phyloP scores from a whole-genome alignment of 2,329 filamentous ascomycete species.

The Didymella segeticola region DNA sequence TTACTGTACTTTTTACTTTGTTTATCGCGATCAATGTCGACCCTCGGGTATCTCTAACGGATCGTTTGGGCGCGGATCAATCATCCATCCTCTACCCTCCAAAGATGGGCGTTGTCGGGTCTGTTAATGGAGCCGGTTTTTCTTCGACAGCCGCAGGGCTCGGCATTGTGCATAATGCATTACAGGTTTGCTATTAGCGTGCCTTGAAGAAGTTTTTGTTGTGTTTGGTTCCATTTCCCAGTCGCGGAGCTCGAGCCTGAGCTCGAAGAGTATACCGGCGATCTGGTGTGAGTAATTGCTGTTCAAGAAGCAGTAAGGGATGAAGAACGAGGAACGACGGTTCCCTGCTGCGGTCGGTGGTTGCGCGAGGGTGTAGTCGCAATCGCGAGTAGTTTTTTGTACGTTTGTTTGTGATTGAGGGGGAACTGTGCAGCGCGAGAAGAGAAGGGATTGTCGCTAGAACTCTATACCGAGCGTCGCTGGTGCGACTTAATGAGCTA shows the following conservation, averaged over 20 bases:
- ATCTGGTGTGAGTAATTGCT: constrained; percentile 2
- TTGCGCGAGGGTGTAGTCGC: too few relatives aligned
- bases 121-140: constrained; percentile 12
- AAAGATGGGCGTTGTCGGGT: constrained; percentile 10
- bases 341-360: too few relatives aligned
- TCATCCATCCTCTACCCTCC: neutral
- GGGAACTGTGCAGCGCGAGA: neutral
- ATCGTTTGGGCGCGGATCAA: neutral
- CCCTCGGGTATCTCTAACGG: constrained; percentile 13
- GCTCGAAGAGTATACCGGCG: neutral
- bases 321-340: too few relatives aligned
- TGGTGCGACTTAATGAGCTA: too few relatives aligned
- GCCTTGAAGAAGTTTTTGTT: constrained; percentile 5
- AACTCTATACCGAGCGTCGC: too few relatives aligned
- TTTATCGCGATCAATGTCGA: constrained; percentile 9
- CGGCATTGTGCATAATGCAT: constrained; percentile 20
- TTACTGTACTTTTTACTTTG: constrained; percentile 20
- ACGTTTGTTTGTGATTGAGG: too few relatives aligned
- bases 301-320: neutral
- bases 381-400: too few relatives aligned
- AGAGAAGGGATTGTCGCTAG: too few relatives aligned
- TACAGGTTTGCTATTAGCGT: constrained; percentile 11
- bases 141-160: constrained; percentile 10
- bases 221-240: neutral
- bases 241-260: too few relatives aligned